Conservation (phyloP, 768 basidiomycete genomes). For the Macrolepiota albuminosa region DNA sequence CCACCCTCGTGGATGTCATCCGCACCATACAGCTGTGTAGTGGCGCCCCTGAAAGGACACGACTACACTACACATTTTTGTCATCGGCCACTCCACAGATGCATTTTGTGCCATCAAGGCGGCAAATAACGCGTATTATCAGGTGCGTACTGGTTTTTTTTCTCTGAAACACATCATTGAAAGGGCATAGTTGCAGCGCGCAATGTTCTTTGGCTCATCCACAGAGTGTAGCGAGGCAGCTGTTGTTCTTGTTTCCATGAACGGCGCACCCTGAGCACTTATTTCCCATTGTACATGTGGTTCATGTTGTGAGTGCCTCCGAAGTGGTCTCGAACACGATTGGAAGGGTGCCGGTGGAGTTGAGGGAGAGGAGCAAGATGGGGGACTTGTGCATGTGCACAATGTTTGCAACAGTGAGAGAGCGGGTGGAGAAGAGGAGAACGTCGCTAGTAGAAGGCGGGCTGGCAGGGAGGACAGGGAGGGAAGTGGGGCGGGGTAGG, state of each 20-base stretch:
- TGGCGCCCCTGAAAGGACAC: not conserved
- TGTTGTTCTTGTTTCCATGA: not conserved
- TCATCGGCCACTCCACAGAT: constrained; percentile 58
- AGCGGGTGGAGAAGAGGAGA: no score
- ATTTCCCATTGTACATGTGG: not conserved
- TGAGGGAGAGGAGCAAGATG: no score
- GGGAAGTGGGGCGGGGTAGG: no score
- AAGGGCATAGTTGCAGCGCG: constrained; percentile 39
- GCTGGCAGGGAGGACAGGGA: no score
- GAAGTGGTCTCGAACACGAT: not conserved
- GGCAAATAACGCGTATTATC: constrained; percentile 51
- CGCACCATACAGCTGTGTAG: constrained; percentile 46
- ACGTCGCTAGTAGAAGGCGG: no score
- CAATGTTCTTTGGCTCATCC: constrained; percentile 23
- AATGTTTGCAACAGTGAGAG: no score
- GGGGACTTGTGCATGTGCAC: no score
- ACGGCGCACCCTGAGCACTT: not conserved
- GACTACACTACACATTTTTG: constrained; percentile 41
- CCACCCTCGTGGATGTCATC: constrained; percentile 38
- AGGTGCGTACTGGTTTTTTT: constrained; percentile 24
- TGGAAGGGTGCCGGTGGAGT: not conserved
- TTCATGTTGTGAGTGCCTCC: constrained; percentile 2
- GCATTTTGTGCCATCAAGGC: constrained; percentile 61
- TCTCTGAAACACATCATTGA: not conserved
- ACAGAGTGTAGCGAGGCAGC: not conserved